These are phyloP conservation scores for Fraxinus floribunda DNA, from an alignment of 305 asterid species.

Conservation along the genomic window DNA sequence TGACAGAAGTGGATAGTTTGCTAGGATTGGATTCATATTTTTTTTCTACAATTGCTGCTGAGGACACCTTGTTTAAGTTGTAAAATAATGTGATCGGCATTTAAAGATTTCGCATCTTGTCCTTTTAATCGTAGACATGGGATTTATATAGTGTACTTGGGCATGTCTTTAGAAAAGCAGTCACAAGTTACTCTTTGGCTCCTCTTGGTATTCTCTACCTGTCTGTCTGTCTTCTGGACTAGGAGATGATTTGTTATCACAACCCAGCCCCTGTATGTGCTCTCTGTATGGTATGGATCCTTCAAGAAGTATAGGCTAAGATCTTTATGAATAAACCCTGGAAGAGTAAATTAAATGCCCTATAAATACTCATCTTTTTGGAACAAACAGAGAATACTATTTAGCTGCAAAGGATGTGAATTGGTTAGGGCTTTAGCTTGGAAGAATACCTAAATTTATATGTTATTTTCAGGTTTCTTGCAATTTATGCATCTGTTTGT, in stretches of 20 bases:
- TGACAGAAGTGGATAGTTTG: background rate
- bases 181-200: background rate
- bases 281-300: background rate
- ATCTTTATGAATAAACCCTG: background rate
- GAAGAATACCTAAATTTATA: background rate
- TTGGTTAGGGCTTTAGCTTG: background rate
- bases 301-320: background rate
- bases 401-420: background rate
- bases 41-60: background rate
- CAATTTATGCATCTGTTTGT: background rate
- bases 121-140: background rate
- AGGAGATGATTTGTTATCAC: background rate
- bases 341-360: background rate
- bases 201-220: background rate
- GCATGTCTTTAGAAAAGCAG: background rate
- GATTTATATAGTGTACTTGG: background rate
- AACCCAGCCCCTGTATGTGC: background rate
- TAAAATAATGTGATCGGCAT: background rate
- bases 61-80: background rate
- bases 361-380: background rate
- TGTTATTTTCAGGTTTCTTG: conserved; percentile 12
- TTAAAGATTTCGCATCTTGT: background rate
- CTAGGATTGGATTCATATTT: background rate
- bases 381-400: conserved; percentile 2
- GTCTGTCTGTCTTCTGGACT: background rate